phyloP scores from a whole-genome alignment of 2,329 filamentous ascomycete genomes.

The Zasmidium angulare region DNA sequence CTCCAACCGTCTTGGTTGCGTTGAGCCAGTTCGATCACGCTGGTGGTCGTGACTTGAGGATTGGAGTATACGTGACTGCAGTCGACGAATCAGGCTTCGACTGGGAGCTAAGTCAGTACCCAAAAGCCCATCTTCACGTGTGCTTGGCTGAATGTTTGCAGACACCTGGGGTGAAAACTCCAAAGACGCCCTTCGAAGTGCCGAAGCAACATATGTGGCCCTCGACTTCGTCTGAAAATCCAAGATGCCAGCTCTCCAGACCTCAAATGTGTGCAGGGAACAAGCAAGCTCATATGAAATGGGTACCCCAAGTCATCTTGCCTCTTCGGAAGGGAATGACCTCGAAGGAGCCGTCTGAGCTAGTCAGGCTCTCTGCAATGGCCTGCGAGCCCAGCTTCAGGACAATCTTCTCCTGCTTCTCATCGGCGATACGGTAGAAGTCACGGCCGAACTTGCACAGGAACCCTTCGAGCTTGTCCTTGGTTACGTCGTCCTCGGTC shows the following conservation, averaged over 20 bases:
- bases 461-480: conserved; percentile 58
- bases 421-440: conserved; percentile 57
- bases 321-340: conserved; percentile 67
- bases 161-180: conserved; percentile 2
- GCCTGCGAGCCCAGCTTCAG: conserved; percentile 57
- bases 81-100: conserved; percentile 2
- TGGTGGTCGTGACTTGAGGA: conserved; percentile 1
- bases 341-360: conserved; percentile 53
- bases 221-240: conserved; percentile 8
- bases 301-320: conserved; percentile 59
- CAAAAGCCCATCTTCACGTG: not conserved
- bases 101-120: conserved; percentile 6
- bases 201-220: conserved; percentile 7
- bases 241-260: not conserved
- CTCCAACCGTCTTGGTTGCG: conserved; percentile 18
- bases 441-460: conserved; percentile 56
- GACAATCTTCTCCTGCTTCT: conserved; percentile 53
- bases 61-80: conserved; percentile 3
- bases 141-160: conserved; percentile 1
- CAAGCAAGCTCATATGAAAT: conserved; percentile 39
- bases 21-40: conserved; percentile 8
- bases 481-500: conserved; percentile 54
- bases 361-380: conserved; percentile 56
- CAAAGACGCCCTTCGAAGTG: conserved; percentile 5
- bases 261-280: not conserved